Conservation (phyloP, 208 protist species). For the Naegleria gruberi region DNA sequence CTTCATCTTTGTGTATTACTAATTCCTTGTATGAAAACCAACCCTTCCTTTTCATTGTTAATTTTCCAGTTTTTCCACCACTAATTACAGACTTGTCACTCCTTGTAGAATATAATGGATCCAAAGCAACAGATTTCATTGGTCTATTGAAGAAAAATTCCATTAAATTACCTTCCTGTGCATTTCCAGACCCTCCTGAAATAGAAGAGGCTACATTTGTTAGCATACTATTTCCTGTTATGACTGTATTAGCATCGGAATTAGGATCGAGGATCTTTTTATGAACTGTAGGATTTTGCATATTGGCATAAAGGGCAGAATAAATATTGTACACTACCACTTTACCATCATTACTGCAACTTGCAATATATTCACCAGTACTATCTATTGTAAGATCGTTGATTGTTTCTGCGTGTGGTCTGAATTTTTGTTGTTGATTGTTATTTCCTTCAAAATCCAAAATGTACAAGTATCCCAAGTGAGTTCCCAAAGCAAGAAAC, state of each 20-base stretch:
- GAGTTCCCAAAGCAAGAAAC: conserved; percentile 53
- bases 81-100: conserved; percentile 45
- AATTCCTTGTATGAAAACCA: conserved; percentile 44
- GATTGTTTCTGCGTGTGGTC: conserved; percentile 44
- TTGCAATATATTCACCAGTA: conserved; percentile 60
- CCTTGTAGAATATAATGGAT: conserved; percentile 49
- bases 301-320: background rate
- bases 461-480: conserved; percentile 49
- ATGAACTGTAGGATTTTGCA: background rate
- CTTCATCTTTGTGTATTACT: conserved; percentile 58
- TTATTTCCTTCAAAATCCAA: conserved; percentile 59
- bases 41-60: conserved; percentile 53
- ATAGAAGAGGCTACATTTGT: background rate
- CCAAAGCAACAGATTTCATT: conserved; percentile 52
- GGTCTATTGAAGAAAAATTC: conserved; percentile 43
- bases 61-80: conserved; percentile 55
- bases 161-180: conserved; percentile 33
- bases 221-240: background rate
- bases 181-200: background rate
- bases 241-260: background rate
- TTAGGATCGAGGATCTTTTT: background rate
- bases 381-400: conserved; percentile 56
- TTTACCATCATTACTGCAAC: conserved; percentile 59
- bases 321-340: conserved; percentile 22
- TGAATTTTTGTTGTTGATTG: conserved; percentile 44